Evolutionary conservation across 805 yeast genomes (phyloP).

Genomic region (Metschnikowia drakensbergensis): DNA sequence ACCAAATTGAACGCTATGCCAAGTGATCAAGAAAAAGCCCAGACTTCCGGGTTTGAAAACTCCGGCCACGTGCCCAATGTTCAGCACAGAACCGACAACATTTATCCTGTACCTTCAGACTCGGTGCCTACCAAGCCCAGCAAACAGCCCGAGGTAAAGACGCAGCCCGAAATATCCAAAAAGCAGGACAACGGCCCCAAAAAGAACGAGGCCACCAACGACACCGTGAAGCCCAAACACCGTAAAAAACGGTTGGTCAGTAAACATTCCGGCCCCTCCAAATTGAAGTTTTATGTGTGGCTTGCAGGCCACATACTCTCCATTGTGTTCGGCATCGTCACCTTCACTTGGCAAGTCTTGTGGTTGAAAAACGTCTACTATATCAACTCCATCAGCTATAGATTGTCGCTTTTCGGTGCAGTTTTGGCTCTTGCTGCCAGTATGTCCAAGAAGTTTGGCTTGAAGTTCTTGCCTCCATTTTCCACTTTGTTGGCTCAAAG

Average conservation of each 20-base stretch:
- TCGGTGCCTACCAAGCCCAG: conserved; percentile 1
- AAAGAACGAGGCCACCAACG: conserved; percentile 10
- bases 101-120: conserved; percentile 3
- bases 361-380: conserved; percentile 37
- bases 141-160: conserved; percentile 4
- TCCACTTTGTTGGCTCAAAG: conserved; percentile 65
- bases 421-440: conserved; percentile 50
- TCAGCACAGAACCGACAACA: conserved; percentile 3
- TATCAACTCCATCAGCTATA: conserved; percentile 50
- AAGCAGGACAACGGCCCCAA: background rate
- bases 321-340: conserved; percentile 43
- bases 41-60: background rate
- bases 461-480: conserved; percentile 54
- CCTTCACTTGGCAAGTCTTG: conserved; percentile 35
- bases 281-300: conserved; percentile 50
- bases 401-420: conserved; percentile 55
- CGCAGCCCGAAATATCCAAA: background rate
- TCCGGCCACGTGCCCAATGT: conserved; percentile 5
- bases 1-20: background rate
- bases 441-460: conserved; percentile 55
- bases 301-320: conserved; percentile 51
- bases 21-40: background rate
- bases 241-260: conserved; percentile 29
- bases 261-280: conserved; percentile 27
- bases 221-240: conserved; percentile 13